Base-by-base conservation (phyloP, 108 stramenopile genomes). In the Skeletonema menzelii region DNA sequence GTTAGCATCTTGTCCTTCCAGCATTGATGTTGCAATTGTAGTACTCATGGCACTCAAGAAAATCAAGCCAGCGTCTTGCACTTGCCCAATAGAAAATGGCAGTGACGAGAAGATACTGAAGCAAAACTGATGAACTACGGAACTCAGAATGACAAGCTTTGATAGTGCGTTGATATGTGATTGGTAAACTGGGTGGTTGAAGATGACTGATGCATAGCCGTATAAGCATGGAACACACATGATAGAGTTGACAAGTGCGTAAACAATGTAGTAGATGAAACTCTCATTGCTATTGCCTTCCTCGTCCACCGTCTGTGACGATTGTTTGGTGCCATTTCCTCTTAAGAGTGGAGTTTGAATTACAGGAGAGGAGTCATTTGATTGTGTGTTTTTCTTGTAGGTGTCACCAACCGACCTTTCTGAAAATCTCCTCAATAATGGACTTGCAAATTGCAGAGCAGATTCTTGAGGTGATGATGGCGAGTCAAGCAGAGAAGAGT, bases 1-100 rank as follows among this genome's bases (percentile, higher is more conserved):
- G 12, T 35, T 44, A 40, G 69, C 69, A 31, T 65, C 64, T 10
- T 44, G 4, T 30, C 53, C 76, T 37, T 59, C 68, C 69, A 88
- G 34, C 59, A 94, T 86, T 14, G 59, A 61, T 32, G 80, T 74
- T 17, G 95, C 97, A 68, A 98, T 92, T 15, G 49, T 80, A 47
- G 89, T 87, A 14, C 94, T 90, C 95, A 99, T 99, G 67, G 71
- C 69, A 26, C 82, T 83, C 27, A 98, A 79, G 81, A 99, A 98
- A 38, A 98, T 97, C 32, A 98, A 75, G 13, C 98, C 98, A 2
- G 98, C 98, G 83, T 99, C 98, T 80, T 98, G 97, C 15, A 98
- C 97, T 32, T 88, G 89, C 20, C 97, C 97, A 59, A 97, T 96
- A 46, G 94, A 89, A 80, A 97, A 98, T 15, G 95, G 88, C 28